Evolutionary conservation across 1,284 basidiomycete species (phyloP).

Genomic region (Rhodotorula sp.): DNA sequence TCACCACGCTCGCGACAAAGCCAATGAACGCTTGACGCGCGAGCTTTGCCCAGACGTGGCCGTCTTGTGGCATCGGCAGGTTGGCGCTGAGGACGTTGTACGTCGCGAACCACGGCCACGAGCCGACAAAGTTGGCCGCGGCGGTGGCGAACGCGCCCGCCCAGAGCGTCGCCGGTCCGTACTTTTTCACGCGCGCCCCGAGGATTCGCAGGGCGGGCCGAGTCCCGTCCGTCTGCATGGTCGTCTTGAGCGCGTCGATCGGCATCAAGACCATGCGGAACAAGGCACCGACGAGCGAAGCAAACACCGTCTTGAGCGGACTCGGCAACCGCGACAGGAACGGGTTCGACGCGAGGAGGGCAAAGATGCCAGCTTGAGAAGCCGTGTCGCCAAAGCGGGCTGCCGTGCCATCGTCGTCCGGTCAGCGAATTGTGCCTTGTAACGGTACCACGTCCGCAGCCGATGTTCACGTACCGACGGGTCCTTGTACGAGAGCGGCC

Average conservation of each 20-base stretch:
- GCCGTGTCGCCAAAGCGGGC: conserved; percentile 81
- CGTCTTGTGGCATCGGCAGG: conserved; percentile 57
- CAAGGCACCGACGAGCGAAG: conserved; percentile 55
- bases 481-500: conserved; percentile 77
- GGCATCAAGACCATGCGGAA: conserved; percentile 83
- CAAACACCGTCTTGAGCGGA: conserved; percentile 59
- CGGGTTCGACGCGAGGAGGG: conserved; percentile 66
- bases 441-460: neutral
- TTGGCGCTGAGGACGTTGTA: conserved; percentile 72
- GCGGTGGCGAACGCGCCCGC: conserved; percentile 77
- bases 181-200: conserved; percentile 63
- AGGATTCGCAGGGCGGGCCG: conserved; percentile 62
- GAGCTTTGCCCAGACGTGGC: conserved; percentile 58
- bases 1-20: conserved; percentile 73
- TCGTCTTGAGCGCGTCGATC: conserved; percentile 57
- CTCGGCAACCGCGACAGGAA: conserved; percentile 64
- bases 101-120: conserved; percentile 61
- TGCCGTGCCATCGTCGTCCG: neutral
- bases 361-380: conserved; percentile 74
- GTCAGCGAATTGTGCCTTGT: neutral
- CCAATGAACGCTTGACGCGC: conserved; percentile 77
- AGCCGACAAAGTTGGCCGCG: conserved; percentile 85
- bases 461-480: conserved; percentile 47
- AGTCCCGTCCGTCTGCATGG: conserved; percentile 80
- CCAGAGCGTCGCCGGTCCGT: conserved; percentile 76